phyloP scores from a whole-genome alignment of 768 basidiomycete species.

The Astraeus odoratus region DNA sequence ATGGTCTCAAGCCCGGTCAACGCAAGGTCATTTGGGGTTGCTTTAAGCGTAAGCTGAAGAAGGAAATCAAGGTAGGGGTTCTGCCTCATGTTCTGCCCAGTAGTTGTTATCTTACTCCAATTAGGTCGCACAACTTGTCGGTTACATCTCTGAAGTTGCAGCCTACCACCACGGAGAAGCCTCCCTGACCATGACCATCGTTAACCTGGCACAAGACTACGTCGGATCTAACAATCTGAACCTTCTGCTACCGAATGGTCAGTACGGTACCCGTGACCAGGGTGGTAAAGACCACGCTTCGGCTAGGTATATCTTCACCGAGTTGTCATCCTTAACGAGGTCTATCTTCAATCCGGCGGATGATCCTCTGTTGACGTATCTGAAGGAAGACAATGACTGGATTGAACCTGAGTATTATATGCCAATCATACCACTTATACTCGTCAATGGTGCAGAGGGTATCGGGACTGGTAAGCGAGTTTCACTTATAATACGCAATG shows the following conservation, averaged over 20 bases:
- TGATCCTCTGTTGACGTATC: conserved; percentile 75
- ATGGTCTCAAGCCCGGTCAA: conserved; percentile 96
- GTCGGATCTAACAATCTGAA: conserved; percentile 97
- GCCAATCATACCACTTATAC: conserved; percentile 80
- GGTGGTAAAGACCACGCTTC: conserved; percentile 97
- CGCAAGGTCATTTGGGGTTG: conserved; percentile 94
- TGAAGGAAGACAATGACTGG: conserved; percentile 75
- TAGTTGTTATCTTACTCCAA: background rate
- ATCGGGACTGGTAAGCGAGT: conserved; percentile 82
- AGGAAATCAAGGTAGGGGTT: conserved; percentile 72
- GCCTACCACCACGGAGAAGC: conserved; percentile 96
- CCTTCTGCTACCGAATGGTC: conserved; percentile 80
- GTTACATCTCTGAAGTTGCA: conserved; percentile 90
- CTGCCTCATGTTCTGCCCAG: background rate
- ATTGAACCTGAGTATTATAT: conserved; percentile 97
- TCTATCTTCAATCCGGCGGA: conserved; percentile 76
- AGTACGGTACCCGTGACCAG: conserved; percentile 89
- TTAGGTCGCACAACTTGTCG: conserved; percentile 89
- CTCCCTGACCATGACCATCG: conserved; percentile 81
- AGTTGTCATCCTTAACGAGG: conserved; percentile 66
- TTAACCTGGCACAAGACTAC: conserved; percentile 89
- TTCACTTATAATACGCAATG: background rate
- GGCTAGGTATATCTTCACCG: conserved; percentile 93
- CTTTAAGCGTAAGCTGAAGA: conserved; percentile 91
- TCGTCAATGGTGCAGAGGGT: conserved; percentile 94